Conservation (phyloP, 208 protist species). For the Leishmania martiniquensis region DNA sequence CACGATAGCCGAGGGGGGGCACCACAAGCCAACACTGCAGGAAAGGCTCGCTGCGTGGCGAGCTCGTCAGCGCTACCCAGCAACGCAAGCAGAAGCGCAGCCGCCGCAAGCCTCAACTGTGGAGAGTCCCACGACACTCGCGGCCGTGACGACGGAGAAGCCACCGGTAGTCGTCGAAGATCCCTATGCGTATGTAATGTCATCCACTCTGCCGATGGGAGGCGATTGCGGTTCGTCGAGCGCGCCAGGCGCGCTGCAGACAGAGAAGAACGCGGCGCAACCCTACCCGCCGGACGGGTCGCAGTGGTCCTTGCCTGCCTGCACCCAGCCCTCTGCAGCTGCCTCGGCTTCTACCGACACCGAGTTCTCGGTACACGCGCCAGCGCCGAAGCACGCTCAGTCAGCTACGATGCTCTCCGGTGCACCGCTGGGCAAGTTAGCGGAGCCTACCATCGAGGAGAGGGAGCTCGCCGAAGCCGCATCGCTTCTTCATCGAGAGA, state of each 20-base stretch:
- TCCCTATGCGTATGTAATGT: background rate
- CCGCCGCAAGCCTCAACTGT: background rate
- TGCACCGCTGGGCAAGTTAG: background rate
- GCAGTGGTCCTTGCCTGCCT: background rate
- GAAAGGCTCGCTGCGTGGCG: conserved; percentile 57
- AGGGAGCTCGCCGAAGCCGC: conserved; percentile 14
- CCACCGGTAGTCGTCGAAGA: background rate
- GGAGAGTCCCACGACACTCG: background rate
- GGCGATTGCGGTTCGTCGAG: background rate
- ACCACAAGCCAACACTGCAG: conserved; percentile 20
- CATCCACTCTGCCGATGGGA: background rate
- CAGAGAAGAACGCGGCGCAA: background rate
- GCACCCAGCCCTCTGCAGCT: background rate
- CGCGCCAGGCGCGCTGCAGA: background rate
- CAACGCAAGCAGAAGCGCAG: background rate
- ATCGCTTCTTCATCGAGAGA: conserved; percentile 41
- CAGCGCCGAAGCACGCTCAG: background rate
- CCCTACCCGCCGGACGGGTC: background rate
- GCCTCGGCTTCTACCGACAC: background rate
- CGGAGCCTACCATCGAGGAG: background rate
- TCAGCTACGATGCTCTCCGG: background rate
- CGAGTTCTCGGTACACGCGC: background rate
- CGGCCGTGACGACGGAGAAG: background rate
- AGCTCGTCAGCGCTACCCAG: conserved; percentile 26
- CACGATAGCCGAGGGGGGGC: background rate